phyloP scores from a whole-genome alignment of 106 monocot species.

The Dactylorhiza incarnata region DNA sequence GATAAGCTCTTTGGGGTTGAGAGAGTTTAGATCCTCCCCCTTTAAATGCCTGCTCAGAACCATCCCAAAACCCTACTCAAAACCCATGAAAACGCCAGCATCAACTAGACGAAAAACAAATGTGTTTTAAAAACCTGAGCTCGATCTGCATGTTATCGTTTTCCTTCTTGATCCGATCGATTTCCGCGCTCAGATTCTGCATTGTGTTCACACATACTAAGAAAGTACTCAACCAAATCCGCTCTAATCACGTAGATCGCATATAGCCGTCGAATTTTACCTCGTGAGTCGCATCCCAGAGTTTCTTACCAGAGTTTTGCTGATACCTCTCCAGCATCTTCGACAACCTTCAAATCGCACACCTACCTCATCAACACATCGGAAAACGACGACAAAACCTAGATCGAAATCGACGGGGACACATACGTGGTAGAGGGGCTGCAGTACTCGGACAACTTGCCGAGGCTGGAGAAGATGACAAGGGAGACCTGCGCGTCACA shows the following conservation, averaged over 20 bases:
- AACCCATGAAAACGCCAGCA: not conserved
- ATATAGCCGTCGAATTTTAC: slow-evolving; percentile 16
- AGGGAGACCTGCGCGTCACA: slow-evolving; percentile 72
- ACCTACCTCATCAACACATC: not conserved
- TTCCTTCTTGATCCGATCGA: slow-evolving; percentile 87
- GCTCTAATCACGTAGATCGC: too few species aligned
- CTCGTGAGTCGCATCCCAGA: slow-evolving; percentile 97
- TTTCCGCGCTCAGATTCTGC: slow-evolving; percentile 82
- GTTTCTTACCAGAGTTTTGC: slow-evolving; percentile 54
- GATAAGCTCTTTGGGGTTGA: slow-evolving; percentile 52
- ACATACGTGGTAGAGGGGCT: slow-evolving; percentile 49
- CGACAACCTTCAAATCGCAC: slow-evolving; percentile 38
- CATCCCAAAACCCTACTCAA: not conserved
- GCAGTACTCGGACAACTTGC: slow-evolving; percentile 88
- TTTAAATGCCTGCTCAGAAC: slow-evolving; percentile 66
- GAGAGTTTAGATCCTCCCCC: slow-evolving; percentile 82
- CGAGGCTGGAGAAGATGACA: slow-evolving; percentile 83
- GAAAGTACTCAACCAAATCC: too few species aligned
- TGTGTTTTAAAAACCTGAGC: slow-evolving; percentile 44
- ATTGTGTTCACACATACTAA: too few species aligned
- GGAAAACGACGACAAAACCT: not conserved
- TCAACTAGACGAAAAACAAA: not conserved
- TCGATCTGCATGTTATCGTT: slow-evolving; percentile 98
- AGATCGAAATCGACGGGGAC: not conserved
- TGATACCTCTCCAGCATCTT: slow-evolving; percentile 84